Conservation (phyloP, 306 rosid species). For the Gastrolobium villosum region DNA sequence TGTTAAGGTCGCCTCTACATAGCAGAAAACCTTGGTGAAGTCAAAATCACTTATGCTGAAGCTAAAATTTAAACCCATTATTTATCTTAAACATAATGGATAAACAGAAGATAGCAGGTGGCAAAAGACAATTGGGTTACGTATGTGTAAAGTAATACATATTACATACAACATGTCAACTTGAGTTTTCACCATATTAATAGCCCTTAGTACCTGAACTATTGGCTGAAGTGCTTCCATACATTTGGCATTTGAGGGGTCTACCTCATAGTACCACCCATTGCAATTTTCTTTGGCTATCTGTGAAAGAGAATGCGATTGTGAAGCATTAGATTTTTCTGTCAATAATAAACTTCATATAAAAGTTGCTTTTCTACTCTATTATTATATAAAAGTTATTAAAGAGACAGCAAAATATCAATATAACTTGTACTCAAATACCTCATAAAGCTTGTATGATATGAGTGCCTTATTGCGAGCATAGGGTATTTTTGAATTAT, state of each 20-base stretch:
- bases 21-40: background rate
- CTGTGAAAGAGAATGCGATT: too few species aligned
- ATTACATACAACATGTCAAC: background rate
- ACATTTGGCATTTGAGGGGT: constrained; percentile 17
- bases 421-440: too few species aligned
- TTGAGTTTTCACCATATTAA: background rate
- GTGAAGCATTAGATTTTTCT: too few species aligned
- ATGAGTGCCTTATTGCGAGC: constrained; percentile 18
- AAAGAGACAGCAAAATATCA: too few species aligned
- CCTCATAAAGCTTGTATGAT: constrained; percentile 24
- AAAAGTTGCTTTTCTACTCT: too few species aligned
- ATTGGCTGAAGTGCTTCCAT: background rate
- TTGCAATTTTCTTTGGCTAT: too few species aligned
- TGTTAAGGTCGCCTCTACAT: constrained; percentile 1
- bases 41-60: constrained; percentile 2
- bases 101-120: background rate
- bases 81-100: background rate
- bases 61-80: background rate
- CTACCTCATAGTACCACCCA: too few species aligned
- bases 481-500: background rate
- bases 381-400: too few species aligned
- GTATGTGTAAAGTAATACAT: background rate
- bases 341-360: background rate
- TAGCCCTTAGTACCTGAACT: background rate
- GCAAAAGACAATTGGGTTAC: background rate